Conservation (phyloP, 31 red algal genomes). For the Odonthalia washingtoniensis region DNA sequence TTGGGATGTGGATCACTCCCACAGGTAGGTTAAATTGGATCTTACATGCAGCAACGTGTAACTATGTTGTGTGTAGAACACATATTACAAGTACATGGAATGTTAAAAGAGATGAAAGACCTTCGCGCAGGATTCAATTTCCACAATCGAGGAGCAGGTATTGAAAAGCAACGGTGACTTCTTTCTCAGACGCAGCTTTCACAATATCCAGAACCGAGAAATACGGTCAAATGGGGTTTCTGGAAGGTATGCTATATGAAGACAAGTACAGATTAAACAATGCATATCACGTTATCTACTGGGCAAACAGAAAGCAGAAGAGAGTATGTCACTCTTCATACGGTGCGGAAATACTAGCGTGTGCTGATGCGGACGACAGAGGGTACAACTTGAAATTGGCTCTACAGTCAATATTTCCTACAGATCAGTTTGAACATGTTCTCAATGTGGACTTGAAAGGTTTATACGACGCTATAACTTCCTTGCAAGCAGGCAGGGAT, state of each 20-base stretch:
- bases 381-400: no score
- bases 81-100: conserved; percentile 19
- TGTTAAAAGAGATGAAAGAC: conserved; percentile 19
- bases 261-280: no score
- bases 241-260: conserved; percentile 14
- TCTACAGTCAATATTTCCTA: no score
- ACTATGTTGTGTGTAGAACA: not conserved
- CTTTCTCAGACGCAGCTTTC: conserved; percentile 47
- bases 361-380: no score
- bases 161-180: not conserved
- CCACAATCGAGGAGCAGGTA: not conserved
- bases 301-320: no score
- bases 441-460: no score
- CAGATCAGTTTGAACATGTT: no score
- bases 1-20: not conserved
- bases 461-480: no score
- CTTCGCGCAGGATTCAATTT: conserved; percentile 10
- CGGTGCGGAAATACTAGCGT: no score
- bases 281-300: no score
- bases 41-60: conserved; percentile 33
- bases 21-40: conserved; percentile 11
- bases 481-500: no score
- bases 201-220: conserved; percentile 17
- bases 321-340: conserved; percentile 14
- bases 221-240: conserved; percentile 11